Conservation (phyloP, 768 basidiomycete genomes). For the Cystofilobasidium macerans region DNA sequence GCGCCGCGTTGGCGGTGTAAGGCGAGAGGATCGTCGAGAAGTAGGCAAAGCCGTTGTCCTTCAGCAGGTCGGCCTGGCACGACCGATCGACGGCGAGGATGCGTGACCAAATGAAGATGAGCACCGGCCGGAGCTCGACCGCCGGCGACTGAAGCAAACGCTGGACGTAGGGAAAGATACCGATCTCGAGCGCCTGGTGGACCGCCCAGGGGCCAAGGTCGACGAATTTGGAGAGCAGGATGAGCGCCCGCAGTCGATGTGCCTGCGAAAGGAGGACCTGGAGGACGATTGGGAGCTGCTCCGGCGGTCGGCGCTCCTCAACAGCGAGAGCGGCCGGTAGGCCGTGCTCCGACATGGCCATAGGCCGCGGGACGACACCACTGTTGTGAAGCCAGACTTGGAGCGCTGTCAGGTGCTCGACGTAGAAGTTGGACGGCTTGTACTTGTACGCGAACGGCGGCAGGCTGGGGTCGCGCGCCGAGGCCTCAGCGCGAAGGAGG, state of each 20-base stretch:
- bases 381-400: conserved; percentile 97
- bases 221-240: conserved; percentile 90
- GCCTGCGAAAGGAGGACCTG: conserved; percentile 95
- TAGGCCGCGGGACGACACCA: conserved; percentile 36
- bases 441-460: conserved; percentile 54
- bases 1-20: conserved; percentile 45
- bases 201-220: conserved; percentile 99
- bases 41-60: conserved; percentile 50
- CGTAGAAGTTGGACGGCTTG: conserved; percentile 79
- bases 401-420: conserved; percentile 91
- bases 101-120: conserved; percentile 98
- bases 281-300: conserved; percentile 92
- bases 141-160: conserved; percentile 91
- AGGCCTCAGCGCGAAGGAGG: conserved; percentile 45
- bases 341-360: conserved; percentile 5
- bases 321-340: conserved; percentile 9
- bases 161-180: conserved; percentile 96
- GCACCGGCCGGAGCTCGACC: conserved; percentile 85
- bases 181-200: conserved; percentile 85
- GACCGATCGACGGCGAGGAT: conserved; percentile 92
- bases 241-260: conserved; percentile 86
- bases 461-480: conserved; percentile 37
- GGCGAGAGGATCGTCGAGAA: conserved; percentile 38
- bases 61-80: conserved; percentile 80
- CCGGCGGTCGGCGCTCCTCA: conserved; percentile 54